Evolutionary conservation across 2,329 filamentous ascomycete species (phyloP), one percentile per base, ranked within the genome.

Genomic region (Xylariaceae sp.): DNA sequence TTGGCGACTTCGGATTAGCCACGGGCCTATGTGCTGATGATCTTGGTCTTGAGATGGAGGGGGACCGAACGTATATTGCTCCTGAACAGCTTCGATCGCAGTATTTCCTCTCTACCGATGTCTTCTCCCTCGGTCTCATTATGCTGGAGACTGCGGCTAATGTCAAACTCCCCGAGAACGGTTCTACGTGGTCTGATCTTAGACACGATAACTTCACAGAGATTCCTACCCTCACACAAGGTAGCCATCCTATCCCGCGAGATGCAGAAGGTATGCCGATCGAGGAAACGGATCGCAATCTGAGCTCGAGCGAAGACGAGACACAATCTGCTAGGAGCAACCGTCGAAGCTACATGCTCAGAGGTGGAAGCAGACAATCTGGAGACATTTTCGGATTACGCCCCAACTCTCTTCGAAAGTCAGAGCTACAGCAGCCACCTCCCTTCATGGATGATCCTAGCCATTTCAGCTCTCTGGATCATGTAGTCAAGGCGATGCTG

Each of bases 61-160:
- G 94, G 31, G 94, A 99, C 68, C 89, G 94, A 45, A 90, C 96
- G 68, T 99, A 99, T 68, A 93, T 99, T 67, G 93, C 89, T 1
- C 92, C 92, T 0, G 94, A 99, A 71, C 90, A 96, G 56, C 82
- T 99, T 17, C 83, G 84, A 65, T 93, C 92, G 40, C 83, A 86
- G 57, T 94, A 88, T 61, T 91, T 96, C 72, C 94, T 93, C 69
- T 89, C 93, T 36, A 89, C 91, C 34, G 94, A 99, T 70, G 82
- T 99, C 46, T 99, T 97, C 70, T 90, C 94, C 11, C 82, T 99
- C 31, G 94, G 94, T 47, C 82, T 97, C 63, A 96, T 97, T 70
- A 89, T 96, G 69, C 83, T 97, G 45, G 94, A 99, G 73, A 94
- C 92, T 63, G 93, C 91, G 22, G 91, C 89, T 57, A 99, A 99